A percentile compares a stretch with the other conserved stretches of the same genome.
These are phyloP conservation scores for Lojkania enalia DNA, from an alignment of 2,329 filamentous ascomycete genomes.

Conservation along the genomic window DNA sequence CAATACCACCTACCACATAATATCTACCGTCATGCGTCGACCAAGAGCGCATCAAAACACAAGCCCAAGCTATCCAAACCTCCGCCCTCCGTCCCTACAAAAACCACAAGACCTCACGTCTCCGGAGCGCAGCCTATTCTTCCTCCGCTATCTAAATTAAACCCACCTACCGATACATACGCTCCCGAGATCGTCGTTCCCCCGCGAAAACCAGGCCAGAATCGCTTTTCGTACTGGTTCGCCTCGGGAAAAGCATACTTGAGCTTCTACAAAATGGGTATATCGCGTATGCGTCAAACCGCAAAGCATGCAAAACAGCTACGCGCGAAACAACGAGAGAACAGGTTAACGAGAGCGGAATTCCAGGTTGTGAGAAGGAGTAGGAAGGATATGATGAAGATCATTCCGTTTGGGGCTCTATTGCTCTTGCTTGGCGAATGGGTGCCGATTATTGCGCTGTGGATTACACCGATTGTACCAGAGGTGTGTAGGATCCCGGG, in stretches of 20 bases:
- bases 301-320: conserved; percentile 50
- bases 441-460: conserved; percentile 76
- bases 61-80: too few species aligned
- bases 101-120: background rate
- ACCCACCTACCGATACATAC: conserved; percentile 73
- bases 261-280: conserved; percentile 83
- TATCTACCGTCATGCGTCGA: too few species aligned
- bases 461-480: conserved; percentile 73
- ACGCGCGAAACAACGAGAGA: conserved; percentile 34
- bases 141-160: conserved; percentile 50
- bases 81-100: background rate
- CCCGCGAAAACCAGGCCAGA: conserved; percentile 51
- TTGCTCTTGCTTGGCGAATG: conserved; percentile 83
- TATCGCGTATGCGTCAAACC: conserved; percentile 75
- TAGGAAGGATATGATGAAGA: conserved; percentile 71
- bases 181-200: conserved; percentile 71
- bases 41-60: too few species aligned
- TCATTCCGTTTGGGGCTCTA: conserved; percentile 77
- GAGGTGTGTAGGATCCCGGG: conserved; percentile 79
- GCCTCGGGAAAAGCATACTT: conserved; percentile 74
- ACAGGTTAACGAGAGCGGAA: conserved; percentile 62
- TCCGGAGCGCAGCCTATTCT: background rate
- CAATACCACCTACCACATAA: too few species aligned
- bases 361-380: conserved; percentile 72
- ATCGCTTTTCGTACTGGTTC: conserved; percentile 59